Evolutionary conservation across 352 stramenopile species (phyloP).

Genomic region (Globisporangium splendens): DNA sequence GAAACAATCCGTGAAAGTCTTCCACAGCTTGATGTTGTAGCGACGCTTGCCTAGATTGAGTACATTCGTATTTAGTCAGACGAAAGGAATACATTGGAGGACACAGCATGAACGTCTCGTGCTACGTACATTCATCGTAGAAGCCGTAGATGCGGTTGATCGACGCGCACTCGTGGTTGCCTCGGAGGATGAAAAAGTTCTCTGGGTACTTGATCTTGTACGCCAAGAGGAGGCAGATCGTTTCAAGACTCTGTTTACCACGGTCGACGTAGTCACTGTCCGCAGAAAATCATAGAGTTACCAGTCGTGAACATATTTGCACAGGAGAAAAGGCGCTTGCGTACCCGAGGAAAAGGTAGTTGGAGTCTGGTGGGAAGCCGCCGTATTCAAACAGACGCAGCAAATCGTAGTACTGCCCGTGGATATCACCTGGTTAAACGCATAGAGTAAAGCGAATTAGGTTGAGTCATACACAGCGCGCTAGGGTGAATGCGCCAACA

Average conservation of each 20-base stretch:
- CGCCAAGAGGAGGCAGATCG: conserved; percentile 95
- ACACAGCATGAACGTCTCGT: too few relatives aligned
- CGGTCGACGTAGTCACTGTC: conserved; percentile 91
- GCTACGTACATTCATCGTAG: conserved; percentile 12
- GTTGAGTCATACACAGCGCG: too few relatives aligned
- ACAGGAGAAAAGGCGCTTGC: conserved; percentile 21
- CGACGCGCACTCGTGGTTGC: conserved; percentile 98
- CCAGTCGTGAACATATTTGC: neutral
- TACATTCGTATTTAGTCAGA: too few relatives aligned
- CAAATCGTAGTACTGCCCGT: conserved; percentile 98
- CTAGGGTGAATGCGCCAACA: neutral
- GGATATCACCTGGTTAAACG: conserved; percentile 79
- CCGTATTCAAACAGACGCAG: conserved; percentile 94
- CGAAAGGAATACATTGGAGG: neutral
- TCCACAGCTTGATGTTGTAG: conserved; percentile 98
- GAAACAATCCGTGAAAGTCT: conserved; percentile 95
- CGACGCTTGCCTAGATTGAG: conserved; percentile 69
- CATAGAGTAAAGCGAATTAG: neutral
- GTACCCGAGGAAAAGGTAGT: conserved; percentile 61
- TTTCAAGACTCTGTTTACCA: conserved; percentile 96
- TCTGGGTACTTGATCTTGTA: conserved; percentile 99
- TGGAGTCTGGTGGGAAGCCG: conserved; percentile 85
- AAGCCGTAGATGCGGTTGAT: conserved; percentile 98
- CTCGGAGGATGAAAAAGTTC: conserved; percentile 96
- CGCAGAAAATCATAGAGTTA: neutral